Base-by-base conservation (phyloP, 2,329 filamentous ascomycete species). In the Aspergillus alliaceus region DNA sequence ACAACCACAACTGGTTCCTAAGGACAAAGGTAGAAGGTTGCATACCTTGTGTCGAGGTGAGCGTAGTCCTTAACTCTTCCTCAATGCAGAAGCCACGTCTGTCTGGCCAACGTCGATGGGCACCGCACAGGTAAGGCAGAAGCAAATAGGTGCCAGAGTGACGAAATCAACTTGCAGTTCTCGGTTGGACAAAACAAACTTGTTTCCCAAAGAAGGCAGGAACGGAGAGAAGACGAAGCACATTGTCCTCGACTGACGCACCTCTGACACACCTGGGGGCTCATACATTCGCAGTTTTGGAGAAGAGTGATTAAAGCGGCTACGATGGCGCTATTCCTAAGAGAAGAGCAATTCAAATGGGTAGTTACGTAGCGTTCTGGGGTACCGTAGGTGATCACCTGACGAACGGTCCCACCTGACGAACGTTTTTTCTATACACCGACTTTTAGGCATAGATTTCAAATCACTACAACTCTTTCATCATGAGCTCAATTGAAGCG, bases 31-130 rank as follows among this genome's bases (percentile, higher is more conserved):
- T 49, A 31, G 29, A 34, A 49, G 46, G 46, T 29, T 49, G 25
- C 27, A 49, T 49, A 49, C 46, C 46, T 49, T 49, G 46, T 31
- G 46, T 49, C 15, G 46, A 31, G 29, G 31, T 49, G 46, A 49
- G 25, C 25, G 46, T 49, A 32, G 46, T 49, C 18, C 25, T 49
- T 49, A 5, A 49, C 46, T 49, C 46, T 49, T 49, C 46, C 27
- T 39, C 20, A 50, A 51, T 25, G 48, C 32, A 39, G 48, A 51
- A 51, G 48, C 22, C 31, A 39, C 34, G 32, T 25, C 48, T 51
- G 20, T 39, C 34, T n/a, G n/a, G n/a, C n/a, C 18, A 51, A 37
- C 32, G 32, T 51, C 32, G 34, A 51, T 39, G 32, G 20, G 31
- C n/a, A 40, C 15, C 37, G 18, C 37, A 40, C 37, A 20, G 32